Percentiles rank a stretch among this genome's conserved stretches.
Conservation (phyloP, 2,329 filamentous ascomycete species). For the Claviceps quebecensis region DNA sequence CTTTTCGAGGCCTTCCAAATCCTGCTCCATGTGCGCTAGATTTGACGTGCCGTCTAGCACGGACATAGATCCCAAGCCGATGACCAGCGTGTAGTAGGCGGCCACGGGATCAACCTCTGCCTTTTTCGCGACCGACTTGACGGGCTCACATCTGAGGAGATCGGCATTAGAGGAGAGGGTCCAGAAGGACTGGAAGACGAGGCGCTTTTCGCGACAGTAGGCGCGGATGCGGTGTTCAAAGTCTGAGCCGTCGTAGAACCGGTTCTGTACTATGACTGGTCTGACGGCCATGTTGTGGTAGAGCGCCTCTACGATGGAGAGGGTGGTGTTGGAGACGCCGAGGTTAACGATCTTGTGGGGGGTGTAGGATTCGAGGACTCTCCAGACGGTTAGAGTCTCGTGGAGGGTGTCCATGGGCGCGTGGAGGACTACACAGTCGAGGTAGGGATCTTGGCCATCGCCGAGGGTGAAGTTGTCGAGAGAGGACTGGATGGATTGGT, state of each 20-base stretch:
- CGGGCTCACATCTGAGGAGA: conserved; percentile 28
- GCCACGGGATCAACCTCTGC: conserved; percentile 23
- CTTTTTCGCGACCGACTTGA: conserved; percentile 32
- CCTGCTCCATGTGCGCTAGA: conserved; percentile 33
- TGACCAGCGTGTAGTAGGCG: conserved; percentile 33
- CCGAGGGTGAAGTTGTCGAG: conserved; percentile 44
- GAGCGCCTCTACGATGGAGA: conserved; percentile 40
- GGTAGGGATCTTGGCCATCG: conserved; percentile 26
- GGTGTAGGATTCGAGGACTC: conserved; percentile 50
- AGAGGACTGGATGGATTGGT: conserved; percentile 52
- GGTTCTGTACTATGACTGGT: conserved; percentile 58
- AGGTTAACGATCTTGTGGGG: conserved; percentile 49
- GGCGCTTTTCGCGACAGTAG: conserved; percentile 27
- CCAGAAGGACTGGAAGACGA: conserved; percentile 42
- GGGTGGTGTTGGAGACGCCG: conserved; percentile 63
- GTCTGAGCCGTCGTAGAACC: conserved; percentile 46
- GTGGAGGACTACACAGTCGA: conserved; percentile 68
- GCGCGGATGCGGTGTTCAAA: conserved; percentile 48
- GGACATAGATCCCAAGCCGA: conserved; percentile 29
- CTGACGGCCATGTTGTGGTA: conserved; percentile 26
- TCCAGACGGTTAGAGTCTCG: conserved; percentile 51
- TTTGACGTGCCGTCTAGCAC: conserved; percentile 34
- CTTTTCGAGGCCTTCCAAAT: conserved; percentile 28
- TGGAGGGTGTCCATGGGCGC: conserved; percentile 30
- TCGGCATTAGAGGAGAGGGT: conserved; percentile 33